These are phyloP conservation scores for Paspalum vaginatum DNA, from an alignment of 176 grass and related monocot species.

Conservation along the genomic window DNA sequence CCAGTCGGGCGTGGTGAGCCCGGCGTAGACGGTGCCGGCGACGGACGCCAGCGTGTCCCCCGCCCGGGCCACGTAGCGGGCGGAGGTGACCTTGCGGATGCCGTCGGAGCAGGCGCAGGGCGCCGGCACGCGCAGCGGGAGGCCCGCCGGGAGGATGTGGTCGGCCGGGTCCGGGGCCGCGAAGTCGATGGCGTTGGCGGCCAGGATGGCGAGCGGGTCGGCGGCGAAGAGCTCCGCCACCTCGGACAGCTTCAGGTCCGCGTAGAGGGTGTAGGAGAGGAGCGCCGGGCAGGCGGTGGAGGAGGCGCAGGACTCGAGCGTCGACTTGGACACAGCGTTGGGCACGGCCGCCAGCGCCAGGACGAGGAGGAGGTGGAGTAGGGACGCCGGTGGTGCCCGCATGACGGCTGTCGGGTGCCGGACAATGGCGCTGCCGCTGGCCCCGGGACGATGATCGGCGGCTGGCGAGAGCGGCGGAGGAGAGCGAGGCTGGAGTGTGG, in stretches of 20 bases:
- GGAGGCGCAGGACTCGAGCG: constrained; percentile 75
- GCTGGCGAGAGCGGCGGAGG: not conserved
- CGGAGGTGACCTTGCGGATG: constrained; percentile 66
- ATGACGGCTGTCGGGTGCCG: constrained; percentile 22
- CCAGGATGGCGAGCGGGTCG: constrained; percentile 77
- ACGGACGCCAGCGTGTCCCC: constrained; percentile 73
- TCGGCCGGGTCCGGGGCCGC: constrained; percentile 42
- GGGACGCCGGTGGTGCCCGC: constrained; percentile 16
- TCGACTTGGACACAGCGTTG: constrained; percentile 48
- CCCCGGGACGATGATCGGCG: not conserved
- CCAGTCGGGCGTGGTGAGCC: constrained; percentile 74
- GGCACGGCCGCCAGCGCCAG: constrained; percentile 15
- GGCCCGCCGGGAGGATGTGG: constrained; percentile 80
- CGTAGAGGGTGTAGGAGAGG: constrained; percentile 86
- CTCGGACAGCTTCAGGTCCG: constrained; percentile 84
- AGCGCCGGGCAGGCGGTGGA: constrained; percentile 68
- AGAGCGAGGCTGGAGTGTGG: not conserved
- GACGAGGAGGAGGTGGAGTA: constrained; percentile 14
- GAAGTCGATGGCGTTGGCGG: constrained; percentile 84
- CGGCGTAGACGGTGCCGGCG: constrained; percentile 60
- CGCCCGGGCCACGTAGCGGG: constrained; percentile 65
- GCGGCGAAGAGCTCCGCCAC: constrained; percentile 72
- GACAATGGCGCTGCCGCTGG: not conserved
- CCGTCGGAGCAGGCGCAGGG: constrained; percentile 85
- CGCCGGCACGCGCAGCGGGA: constrained; percentile 67